Percentiles rank a stretch among this genome's conserved stretches.
Evolutionary conservation across 768 basidiomycete species (phyloP).

Genomic region (Cubamyces sp.): DNA sequence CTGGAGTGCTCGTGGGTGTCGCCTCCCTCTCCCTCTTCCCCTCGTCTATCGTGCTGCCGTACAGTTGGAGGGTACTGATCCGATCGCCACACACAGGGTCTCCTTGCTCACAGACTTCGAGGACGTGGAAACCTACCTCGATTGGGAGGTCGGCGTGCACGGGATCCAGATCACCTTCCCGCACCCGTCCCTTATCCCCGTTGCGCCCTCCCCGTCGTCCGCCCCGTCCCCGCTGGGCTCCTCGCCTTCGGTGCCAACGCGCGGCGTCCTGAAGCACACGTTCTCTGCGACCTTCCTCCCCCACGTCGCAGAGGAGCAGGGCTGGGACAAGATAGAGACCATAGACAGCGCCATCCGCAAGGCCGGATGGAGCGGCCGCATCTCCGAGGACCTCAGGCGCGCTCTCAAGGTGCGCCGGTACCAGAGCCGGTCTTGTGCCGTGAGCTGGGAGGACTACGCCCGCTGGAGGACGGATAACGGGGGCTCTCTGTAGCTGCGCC

Average conservation of each 20-base stretch:
- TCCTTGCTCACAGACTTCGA: slow-evolving; percentile 96
- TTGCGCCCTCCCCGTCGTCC: slow-evolving; percentile 54
- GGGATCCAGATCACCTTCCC: slow-evolving; percentile 90
- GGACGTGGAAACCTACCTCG: slow-evolving; percentile 79
- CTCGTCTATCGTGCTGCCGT: not conserved
- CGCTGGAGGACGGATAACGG: slow-evolving; percentile 67
- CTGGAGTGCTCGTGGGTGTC: slow-evolving; percentile 85
- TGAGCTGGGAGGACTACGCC: slow-evolving; percentile 77
- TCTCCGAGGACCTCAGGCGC: slow-evolving; percentile 81
- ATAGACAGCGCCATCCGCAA: slow-evolving; percentile 92
- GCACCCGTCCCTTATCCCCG: slow-evolving; percentile 66
- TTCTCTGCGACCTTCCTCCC: slow-evolving; percentile 93
- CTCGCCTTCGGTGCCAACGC: slow-evolving; percentile 56
- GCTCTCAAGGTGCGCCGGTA: slow-evolving; percentile 80
- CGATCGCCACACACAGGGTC: slow-evolving; percentile 52
- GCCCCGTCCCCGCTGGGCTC: slow-evolving; percentile 76
- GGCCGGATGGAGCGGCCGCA: slow-evolving; percentile 84
- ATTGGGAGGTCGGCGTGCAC: slow-evolving; percentile 92
- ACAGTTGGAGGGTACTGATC: not conserved
- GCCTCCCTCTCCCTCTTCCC: slow-evolving; percentile 11
- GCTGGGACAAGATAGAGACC: slow-evolving; percentile 91
- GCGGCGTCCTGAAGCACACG: slow-evolving; percentile 54
- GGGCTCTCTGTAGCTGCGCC: slow-evolving; percentile 36
- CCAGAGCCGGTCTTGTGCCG: slow-evolving; percentile 71
- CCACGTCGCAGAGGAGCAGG: slow-evolving; percentile 89